Evolutionary conservation across 306 rosid species (phyloP).

Genomic region (Cucurbita maxima): DNA sequence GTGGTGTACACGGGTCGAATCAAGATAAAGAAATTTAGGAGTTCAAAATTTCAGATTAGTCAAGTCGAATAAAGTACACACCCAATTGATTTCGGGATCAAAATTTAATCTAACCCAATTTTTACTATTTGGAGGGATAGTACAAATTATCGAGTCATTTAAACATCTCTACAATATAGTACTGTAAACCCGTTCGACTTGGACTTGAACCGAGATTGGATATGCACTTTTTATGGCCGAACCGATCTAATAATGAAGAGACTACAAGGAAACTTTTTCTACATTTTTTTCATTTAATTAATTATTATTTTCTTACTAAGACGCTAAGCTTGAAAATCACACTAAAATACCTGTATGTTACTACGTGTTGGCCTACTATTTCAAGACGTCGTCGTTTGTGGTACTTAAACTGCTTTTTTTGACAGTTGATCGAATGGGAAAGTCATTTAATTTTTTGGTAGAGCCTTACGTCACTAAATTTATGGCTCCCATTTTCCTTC

Average conservation of each 20-base stretch:
- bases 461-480: background rate
- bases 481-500: background rate
- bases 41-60: no score
- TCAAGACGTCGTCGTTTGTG: background rate
- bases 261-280: slow-evolving; percentile 6
- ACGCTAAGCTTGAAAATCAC: background rate
- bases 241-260: background rate
- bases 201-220: no score
- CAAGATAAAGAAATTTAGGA: no score
- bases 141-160: no score
- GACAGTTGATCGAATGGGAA: background rate
- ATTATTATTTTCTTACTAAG: background rate
- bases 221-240: no score
- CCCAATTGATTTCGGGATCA: no score
- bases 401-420: background rate
- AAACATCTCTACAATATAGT: no score
- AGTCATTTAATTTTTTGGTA: slow-evolving; percentile 5
- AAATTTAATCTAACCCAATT: no score
- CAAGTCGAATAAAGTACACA: no score
- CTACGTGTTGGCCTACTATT: background rate
- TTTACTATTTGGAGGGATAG: no score
- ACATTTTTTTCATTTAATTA: background rate
- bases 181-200: no score
- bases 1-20: no score
- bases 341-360: background rate